Percentiles rank a stretch among this genome's conserved stretches.
phyloP scores from a whole-genome alignment of 164 flowering plant genomes.

The Magnolia changhungtana region DNA sequence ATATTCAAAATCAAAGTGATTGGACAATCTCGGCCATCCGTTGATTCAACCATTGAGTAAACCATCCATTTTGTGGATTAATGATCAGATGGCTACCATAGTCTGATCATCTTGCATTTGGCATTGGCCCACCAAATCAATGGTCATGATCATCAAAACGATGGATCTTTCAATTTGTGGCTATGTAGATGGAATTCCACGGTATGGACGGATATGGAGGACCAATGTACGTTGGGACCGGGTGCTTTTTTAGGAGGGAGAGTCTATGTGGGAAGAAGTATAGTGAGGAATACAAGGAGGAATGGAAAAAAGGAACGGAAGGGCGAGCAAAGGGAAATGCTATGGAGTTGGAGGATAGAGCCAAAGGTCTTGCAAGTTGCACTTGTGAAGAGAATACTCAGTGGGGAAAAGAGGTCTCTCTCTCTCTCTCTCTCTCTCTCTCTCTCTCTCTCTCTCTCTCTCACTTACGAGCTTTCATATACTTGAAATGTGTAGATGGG shows the following conservation, averaged over 20 bases:
- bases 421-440: too few relatives aligned
- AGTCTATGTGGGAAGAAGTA: neutral
- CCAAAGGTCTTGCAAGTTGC: too few relatives aligned
- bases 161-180: neutral
- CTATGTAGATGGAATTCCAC: constrained; percentile 50
- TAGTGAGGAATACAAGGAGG: too few relatives aligned
- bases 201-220: constrained; percentile 32
- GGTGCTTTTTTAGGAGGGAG: constrained; percentile 9
- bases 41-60: neutral
- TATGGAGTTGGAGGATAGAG: too few relatives aligned
- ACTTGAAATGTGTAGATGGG: constrained; percentile 43
- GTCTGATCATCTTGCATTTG: neutral
- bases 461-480: too few relatives aligned
- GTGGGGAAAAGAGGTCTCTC: too few relatives aligned
- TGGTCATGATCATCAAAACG: neutral
- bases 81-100: neutral
- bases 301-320: too few relatives aligned
- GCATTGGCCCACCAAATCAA: too few relatives aligned
- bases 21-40: too few relatives aligned
- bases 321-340: too few relatives aligned
- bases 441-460: too few relatives aligned
- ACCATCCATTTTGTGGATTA: neutral
- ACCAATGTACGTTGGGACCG: neutral
- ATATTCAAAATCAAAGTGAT: neutral
- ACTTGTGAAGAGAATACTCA: too few relatives aligned